Evolutionary conservation across 352 stramenopile species (phyloP), one percentile per base, ranked within the genome.

Genomic region (Blastocystis sp.): DNA sequence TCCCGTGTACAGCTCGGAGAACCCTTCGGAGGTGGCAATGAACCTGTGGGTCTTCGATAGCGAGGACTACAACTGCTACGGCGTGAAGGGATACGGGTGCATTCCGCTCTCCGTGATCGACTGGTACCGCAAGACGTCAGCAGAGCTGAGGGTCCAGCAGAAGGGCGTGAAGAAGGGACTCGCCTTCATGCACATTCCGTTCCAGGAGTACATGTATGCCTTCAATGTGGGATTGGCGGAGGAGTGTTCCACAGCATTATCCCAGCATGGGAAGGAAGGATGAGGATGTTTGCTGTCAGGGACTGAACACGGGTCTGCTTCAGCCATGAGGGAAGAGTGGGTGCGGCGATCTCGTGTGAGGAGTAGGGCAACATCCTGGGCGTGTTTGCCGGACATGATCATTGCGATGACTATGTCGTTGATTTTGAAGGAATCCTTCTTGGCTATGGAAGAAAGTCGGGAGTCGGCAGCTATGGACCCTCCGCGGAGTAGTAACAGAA

Each of bases 1-100:
- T 17, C 78, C 78, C 23, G 78, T 88, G 23, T 88, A 60, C 48
- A 79, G 67, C 45, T 88, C 64, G n/a, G 7, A 14, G 14, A 62
- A 79, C 34, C n/a, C 78, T 1, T 66, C 62, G 17, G 66, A 76
- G 53, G 64, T 79, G 41, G 78, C 62, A n/a, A 79, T 88, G 64
- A 88, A 79, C 34, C 64, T 88, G 19, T 88, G 67, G 64, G 78
- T 88, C 62, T 88, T 88, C 60, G 78, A 88, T 41, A 56, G 21
- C 62, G 67, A 53, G 4, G 66, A 79, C n/a, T 48, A 65, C 38
- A 65, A 28, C 10, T 88, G 78, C 48, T 23, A 48, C 56, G 41
- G 78, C 17, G 19, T 62, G 23, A 21, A 45, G 5, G 53, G 11
- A 2, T 88, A 66, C 40, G 78, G 78, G 28, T 88, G 78, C 34